These are phyloP conservation scores for Thielaviopsis punctulata DNA, from an alignment of 2,329 filamentous ascomycete species.

Conservation along the genomic window DNA sequence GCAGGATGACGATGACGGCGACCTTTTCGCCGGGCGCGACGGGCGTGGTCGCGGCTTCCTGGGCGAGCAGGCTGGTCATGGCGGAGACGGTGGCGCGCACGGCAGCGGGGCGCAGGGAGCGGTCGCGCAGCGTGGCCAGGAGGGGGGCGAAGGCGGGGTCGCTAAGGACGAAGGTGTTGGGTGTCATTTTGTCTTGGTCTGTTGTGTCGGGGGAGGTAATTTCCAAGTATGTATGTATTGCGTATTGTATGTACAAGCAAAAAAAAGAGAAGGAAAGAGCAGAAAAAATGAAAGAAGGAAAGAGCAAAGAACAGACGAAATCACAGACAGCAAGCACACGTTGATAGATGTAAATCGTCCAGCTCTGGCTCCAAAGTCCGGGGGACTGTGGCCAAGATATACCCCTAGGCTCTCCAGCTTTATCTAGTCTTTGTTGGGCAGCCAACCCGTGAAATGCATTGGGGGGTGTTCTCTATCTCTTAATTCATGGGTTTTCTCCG, in stretches of 20 bases:
- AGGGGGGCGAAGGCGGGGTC: slow-evolving; percentile 6
- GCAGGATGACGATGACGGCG: slow-evolving; percentile 20
- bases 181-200: slow-evolving; percentile 7
- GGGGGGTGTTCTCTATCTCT: no score
- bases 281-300: not conserved
- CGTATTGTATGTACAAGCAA: not conserved
- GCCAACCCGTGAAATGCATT: no score
- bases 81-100: slow-evolving; percentile 15
- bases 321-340: not conserved
- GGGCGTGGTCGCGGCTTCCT: slow-evolving; percentile 13
- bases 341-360: not conserved
- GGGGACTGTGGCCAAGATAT: not conserved
- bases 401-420: no score
- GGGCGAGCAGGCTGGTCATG: slow-evolving; percentile 16
- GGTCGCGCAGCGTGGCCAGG: slow-evolving; percentile 13
- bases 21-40: slow-evolving; percentile 15
- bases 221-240: no score
- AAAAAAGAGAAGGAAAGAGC: not conserved
- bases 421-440: not conserved
- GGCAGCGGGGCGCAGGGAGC: slow-evolving; percentile 9
- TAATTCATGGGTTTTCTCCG: no score
- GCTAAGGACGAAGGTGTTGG: slow-evolving; percentile 6
- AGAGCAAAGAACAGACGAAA: not conserved
- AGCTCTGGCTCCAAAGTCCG: not conserved
- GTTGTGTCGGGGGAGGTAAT: no score